Evolutionary conservation across 306 rosid genomes (phyloP).

Genomic region (Ammopiptanthus mongolicus): DNA sequence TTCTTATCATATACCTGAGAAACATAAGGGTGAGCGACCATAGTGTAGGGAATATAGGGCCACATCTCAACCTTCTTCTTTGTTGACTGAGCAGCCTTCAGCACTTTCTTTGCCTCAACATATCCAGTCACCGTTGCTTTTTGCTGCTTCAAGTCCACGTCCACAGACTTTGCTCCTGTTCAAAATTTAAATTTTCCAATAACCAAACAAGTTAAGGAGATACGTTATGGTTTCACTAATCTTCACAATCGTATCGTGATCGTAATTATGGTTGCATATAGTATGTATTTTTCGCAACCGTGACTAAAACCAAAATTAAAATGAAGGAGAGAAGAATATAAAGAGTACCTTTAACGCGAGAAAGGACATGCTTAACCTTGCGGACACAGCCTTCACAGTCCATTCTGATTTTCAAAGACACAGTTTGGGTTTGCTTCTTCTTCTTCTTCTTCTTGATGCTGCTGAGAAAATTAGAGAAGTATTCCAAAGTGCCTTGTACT

Average conservation of each 20-base stretch:
- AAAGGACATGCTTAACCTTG: constrained; percentile 80
- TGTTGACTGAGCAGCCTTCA: constrained; percentile 86
- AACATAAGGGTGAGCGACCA: constrained; percentile 77
- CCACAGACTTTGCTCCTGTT: constrained; percentile 82
- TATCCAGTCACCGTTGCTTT: constrained; percentile 87
- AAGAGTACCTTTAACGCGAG: constrained; percentile 68
- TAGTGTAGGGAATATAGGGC: constrained; percentile 84
- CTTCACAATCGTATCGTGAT: too few species aligned
- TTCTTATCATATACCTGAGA: constrained; percentile 88
- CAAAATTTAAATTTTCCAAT: neutral
- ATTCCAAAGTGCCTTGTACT: constrained; percentile 73
- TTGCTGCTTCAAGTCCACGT: constrained; percentile 85
- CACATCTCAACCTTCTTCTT: constrained; percentile 92
- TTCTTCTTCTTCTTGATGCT: constrained; percentile 51
- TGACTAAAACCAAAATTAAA: too few species aligned
- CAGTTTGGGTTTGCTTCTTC: constrained; percentile 84
- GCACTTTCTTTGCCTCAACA: constrained; percentile 85
- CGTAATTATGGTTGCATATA: too few species aligned
- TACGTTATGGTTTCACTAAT: too few species aligned
- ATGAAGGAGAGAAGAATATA: neutral
- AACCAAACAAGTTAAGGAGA: neutral
- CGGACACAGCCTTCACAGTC: constrained; percentile 95
- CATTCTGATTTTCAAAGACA: constrained; percentile 82
- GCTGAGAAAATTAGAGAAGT: constrained; percentile 57
- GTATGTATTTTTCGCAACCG: too few species aligned